Evolutionary conservation across 345 rosid species (phyloP), one percentile per base, ranked within the genome.

Genomic region (Alliaria petiolata): DNA sequence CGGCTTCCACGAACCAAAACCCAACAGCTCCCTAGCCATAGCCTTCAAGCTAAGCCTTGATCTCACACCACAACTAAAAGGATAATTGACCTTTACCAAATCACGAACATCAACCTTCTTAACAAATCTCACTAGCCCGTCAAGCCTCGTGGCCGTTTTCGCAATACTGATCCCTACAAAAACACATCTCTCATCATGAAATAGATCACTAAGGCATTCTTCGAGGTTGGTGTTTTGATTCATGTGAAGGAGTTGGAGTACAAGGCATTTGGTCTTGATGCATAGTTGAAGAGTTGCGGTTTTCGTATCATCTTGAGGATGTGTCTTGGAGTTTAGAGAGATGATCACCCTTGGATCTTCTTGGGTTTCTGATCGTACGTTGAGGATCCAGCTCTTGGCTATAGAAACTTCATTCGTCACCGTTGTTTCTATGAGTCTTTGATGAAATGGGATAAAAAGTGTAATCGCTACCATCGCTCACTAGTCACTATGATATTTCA

Each of bases 91-190:
- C 44, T 72, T 72, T 0, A 63, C 76, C 56, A 62, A 43, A 52
- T 71, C 76, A 50, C 69, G 61, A 62, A 71, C 12, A 34, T 62
- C 76, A 20, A 44, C 51, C 54, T 63, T 72, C 76, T 63, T 72
- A 25, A 11, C 49, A 11, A 11, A 30, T 35, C 30, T n/a, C 7
- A 25, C 9, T 1, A 34, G 0, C 19, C 31, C 44, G 1, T 46
- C 19, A 16, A 72, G 76, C 28, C 42, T 72, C 54, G 9, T 20
- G 31, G 5, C 20, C 20, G 49, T 62, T 53, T 53, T 47, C 7
- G 64, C 76, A 52, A 62, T 54, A 53, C 30, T 47, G n/a, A 72
- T 72, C 3, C 76, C 76, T 63, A 63, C 57, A 11, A 53, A 63
- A 63, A 63, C 64, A 63, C 20, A 44, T 44, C 56, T 63, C 39